A percentile compares a stretch with the other conserved stretches of the same genome.
Evolutionary conservation across 345 rosid species (phyloP).

Genomic region (Fremontodendron californicum): DNA sequence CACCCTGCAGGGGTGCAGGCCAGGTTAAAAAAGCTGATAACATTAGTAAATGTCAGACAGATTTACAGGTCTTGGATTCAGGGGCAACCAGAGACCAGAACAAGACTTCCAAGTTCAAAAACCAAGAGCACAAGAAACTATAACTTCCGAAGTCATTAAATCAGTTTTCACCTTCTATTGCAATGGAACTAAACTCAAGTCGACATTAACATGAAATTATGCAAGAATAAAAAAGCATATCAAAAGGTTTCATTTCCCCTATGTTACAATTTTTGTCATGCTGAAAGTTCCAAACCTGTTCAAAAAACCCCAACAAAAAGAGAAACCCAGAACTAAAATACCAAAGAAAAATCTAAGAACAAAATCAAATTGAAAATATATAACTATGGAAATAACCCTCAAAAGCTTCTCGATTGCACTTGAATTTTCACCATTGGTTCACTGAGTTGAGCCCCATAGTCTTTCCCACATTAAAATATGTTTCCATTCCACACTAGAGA

Average conservation of each 20-base stretch:
- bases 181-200: constrained; percentile 1
- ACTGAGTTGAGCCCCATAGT: neutral
- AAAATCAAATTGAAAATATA: constrained; percentile 17
- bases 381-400: neutral
- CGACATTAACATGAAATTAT: neutral
- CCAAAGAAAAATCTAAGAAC: constrained; percentile 5
- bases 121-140: neutral
- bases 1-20: neutral
- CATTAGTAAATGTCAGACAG: neutral
- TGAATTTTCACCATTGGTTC: neutral
- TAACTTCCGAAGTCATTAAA: neutral
- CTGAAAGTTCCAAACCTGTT: constrained; percentile 13
- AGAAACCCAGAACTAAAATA: neutral
- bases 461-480: constrained; percentile 15
- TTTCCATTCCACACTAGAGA: constrained; percentile 26
- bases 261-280: constrained; percentile 9
- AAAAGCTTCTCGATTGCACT: neutral
- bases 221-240: neutral
- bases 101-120: neutral
- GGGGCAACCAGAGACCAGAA: neutral
- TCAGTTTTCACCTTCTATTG: neutral
- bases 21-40: neutral
- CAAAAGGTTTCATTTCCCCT: constrained; percentile 23
- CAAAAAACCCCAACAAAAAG: constrained; percentile 24
- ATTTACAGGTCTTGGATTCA: neutral